phyloP scores from a whole-genome alignment of 2,329 filamentous ascomycete species.

The Westerdykella sp. region DNA sequence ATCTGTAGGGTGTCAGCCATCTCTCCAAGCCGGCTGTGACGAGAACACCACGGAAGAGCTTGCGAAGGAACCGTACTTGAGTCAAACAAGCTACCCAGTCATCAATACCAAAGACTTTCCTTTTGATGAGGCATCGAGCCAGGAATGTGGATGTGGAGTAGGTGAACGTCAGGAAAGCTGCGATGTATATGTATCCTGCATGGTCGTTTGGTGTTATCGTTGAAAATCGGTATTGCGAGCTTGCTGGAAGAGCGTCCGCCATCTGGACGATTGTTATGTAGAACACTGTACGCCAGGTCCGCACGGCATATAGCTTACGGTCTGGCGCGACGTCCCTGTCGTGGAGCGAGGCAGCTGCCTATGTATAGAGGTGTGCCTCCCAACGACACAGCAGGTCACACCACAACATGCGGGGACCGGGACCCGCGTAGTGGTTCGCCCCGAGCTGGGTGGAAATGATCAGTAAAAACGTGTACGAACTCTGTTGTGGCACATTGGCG shows the following conservation, averaged over 20 bases:
- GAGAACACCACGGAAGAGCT: neutral
- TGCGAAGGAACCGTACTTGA: constrained; percentile 13
- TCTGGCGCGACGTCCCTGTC: neutral
- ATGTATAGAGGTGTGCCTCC: too few relatives aligned
- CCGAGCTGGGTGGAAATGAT: too few relatives aligned
- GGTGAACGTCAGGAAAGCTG: constrained; percentile 18
- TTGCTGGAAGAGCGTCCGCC: constrained; percentile 3
- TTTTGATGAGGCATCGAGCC: constrained; percentile 20
- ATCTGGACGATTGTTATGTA: constrained; percentile 3
- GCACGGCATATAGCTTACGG: neutral
- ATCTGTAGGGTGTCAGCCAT: constrained; percentile 8
- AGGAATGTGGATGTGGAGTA: constrained; percentile 21
- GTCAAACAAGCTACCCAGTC: constrained; percentile 18
- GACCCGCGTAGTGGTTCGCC: too few relatives aligned
- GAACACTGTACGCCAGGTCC: neutral
- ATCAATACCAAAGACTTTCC: constrained; percentile 21
- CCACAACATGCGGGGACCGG: too few relatives aligned
- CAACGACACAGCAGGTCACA: too few relatives aligned
- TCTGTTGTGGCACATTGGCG: too few relatives aligned
- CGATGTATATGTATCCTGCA: constrained; percentile 21
- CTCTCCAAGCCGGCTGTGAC: neutral
- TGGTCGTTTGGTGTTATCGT: constrained; percentile 19
- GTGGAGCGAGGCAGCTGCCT: neutral
- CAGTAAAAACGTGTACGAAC: too few relatives aligned
- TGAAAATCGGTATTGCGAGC: constrained; percentile 14